Evolutionary conservation across 2,329 filamentous ascomycete species (phyloP).

Genomic region (Aureobasidium pullulans): DNA sequence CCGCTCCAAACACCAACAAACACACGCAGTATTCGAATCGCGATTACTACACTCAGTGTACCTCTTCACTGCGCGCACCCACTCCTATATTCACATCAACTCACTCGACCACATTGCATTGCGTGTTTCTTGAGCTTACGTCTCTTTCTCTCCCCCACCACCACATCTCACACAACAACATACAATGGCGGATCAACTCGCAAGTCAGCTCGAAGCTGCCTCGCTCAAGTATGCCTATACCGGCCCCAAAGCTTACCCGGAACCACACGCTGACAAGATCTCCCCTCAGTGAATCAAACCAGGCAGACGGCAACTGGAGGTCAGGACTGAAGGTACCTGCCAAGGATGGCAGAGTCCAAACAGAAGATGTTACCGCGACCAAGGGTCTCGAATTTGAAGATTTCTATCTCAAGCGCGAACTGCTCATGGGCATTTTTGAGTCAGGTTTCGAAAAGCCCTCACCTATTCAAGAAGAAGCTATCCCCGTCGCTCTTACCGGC

Average conservation of each 20-base stretch:
- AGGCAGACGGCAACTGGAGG: constrained; percentile 62
- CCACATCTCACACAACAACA: constrained; percentile 1
- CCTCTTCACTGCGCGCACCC: not conserved
- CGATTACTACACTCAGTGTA: not conserved
- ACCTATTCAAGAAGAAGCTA: constrained; percentile 98
- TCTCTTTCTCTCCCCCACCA: not conserved
- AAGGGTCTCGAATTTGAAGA: constrained; percentile 98
- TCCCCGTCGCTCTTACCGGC: constrained; percentile 90
- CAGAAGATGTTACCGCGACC: constrained; percentile 94
- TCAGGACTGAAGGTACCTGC: constrained; percentile 62
- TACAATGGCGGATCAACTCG: constrained; percentile 44
- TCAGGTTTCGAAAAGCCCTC: constrained; percentile 98
- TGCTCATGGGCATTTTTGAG: constrained; percentile 99
- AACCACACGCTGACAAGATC: constrained; percentile 16
- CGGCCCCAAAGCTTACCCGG: not conserved
- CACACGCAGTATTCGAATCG: not conserved
- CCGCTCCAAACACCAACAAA: not conserved
- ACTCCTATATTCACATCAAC: not conserved
- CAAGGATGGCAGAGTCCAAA: constrained; percentile 72
- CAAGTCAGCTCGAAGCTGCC: constrained; percentile 51
- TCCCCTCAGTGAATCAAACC: constrained; percentile 22
- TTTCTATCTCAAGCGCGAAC: constrained; percentile 86
- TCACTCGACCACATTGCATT: not conserved
- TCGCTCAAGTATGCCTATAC: constrained; percentile 37
- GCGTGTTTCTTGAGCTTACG: constrained; percentile 3